These are phyloP conservation scores for Rhizopus arrhizus DNA, from an alignment of 371 early-diverging fungal genomes.

Conservation along the genomic window DNA sequence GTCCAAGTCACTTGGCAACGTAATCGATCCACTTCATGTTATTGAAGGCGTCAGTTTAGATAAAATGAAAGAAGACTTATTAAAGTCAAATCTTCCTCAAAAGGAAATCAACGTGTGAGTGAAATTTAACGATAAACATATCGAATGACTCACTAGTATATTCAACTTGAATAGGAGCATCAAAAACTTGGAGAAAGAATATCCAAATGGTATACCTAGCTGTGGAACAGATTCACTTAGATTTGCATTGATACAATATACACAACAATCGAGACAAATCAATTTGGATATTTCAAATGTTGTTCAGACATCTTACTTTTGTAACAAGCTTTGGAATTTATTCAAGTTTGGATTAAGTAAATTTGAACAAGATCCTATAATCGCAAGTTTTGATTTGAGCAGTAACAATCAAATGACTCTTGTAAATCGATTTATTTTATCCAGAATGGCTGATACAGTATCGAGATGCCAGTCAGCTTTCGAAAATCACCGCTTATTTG, in stretches of 20 bases:
- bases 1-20: conserved; percentile 97
- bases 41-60: conserved; percentile 83
- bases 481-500: conserved; percentile 77
- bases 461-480: conserved; percentile 66
- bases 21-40: conserved; percentile 96
- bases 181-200: conserved; percentile 78
- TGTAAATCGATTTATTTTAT: conserved; percentile 85
- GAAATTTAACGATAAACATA: no score
- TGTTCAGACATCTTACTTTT: conserved; percentile 89
- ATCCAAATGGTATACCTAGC: conserved; percentile 92
- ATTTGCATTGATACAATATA: conserved; percentile 87
- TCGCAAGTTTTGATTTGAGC: conserved; percentile 2
- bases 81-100: conserved; percentile 77
- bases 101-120: conserved; percentile 76
- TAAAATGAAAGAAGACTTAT: conserved; percentile 68
- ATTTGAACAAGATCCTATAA: conserved; percentile 43
- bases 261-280: conserved; percentile 90
- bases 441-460: conserved; percentile 78
- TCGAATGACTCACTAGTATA: background rate
- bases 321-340: conserved; percentile 99
- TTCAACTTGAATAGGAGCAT: conserved; percentile 48
- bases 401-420: conserved; percentile 52
- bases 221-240: conserved; percentile 98
- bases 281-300: conserved; percentile 96
- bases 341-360: conserved; percentile 72